These are phyloP conservation scores for Fusarium gaditjirri DNA, from an alignment of 2,329 filamentous ascomycete genomes.

Conservation along the genomic window DNA sequence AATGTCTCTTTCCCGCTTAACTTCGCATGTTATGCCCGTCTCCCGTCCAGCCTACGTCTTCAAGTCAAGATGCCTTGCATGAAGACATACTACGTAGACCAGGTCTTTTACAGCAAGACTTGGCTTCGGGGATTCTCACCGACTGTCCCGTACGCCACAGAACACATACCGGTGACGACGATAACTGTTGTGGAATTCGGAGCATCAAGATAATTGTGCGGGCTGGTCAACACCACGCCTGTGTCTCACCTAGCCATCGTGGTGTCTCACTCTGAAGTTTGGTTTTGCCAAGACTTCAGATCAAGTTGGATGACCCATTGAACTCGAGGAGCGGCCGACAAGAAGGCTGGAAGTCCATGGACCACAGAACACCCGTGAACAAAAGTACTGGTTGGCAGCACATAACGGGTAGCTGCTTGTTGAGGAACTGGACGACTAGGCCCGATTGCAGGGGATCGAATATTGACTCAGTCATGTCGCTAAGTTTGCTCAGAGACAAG, in stretches of 20 bases:
- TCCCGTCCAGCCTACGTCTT: constrained; percentile 39
- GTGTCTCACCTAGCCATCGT: constrained; percentile 35
- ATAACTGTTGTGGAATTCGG: constrained; percentile 21
- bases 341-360: constrained; percentile 7
- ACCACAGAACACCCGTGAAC: not conserved
- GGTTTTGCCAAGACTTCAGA: not conserved
- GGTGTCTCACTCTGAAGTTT: constrained; percentile 28
- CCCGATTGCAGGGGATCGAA: constrained; percentile 25
- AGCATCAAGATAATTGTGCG: constrained; percentile 24
- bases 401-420: constrained; percentile 27
- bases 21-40: constrained; percentile 40
- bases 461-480: constrained; percentile 15
- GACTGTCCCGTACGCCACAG: constrained; percentile 39
- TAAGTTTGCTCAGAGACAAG: constrained; percentile 17
- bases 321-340: constrained; percentile 18
- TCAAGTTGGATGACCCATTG: constrained; percentile 11
- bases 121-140: constrained; percentile 40
- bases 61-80: constrained; percentile 39
- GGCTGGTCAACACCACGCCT: constrained; percentile 14
- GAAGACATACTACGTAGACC: constrained; percentile 17
- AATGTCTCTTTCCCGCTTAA: constrained; percentile 44
- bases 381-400: constrained; percentile 33
- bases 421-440: constrained; percentile 23
- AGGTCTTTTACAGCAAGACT: constrained; percentile 21
- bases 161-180: constrained; percentile 25